Evolutionary conservation across 2,329 filamentous ascomycete genomes (phyloP).

Genomic region (Lachnellula arida): DNA sequence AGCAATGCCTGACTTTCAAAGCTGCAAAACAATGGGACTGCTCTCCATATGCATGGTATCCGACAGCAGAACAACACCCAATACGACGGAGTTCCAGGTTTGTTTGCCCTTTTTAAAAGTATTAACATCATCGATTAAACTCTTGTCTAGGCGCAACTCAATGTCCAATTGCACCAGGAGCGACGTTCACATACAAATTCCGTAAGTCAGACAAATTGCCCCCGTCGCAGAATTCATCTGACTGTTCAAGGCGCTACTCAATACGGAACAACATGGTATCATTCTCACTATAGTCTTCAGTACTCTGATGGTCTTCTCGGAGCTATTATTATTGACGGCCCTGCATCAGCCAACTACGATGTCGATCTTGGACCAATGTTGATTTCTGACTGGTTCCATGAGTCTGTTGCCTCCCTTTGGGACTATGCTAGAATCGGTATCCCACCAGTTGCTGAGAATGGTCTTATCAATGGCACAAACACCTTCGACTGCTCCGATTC

Average conservation of each 20-base stretch:
- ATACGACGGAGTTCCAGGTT: too few relatives aligned
- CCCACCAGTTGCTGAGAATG: slow-evolving; percentile 23
- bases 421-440: slow-evolving; percentile 7
- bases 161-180: slow-evolving; percentile 55
- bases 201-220: too few relatives aligned
- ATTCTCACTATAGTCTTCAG: slow-evolving; percentile 48
- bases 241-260: slow-evolving; percentile 11
- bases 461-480: slow-evolving; percentile 24
- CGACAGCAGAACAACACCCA: too few relatives aligned
- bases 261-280: slow-evolving; percentile 47
- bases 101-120: background rate
- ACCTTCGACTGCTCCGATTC: slow-evolving; percentile 7
- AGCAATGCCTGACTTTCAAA: too few relatives aligned
- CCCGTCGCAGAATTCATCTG: too few relatives aligned
- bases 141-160: slow-evolving; percentile 44
- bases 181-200: slow-evolving; percentile 16
- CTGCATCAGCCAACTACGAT: slow-evolving; percentile 52
- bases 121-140: background rate
- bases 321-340: slow-evolving; percentile 55
- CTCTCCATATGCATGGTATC: too few relatives aligned
- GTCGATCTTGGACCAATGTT: slow-evolving; percentile 43
- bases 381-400: slow-evolving; percentile 2
- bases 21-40: too few relatives aligned
- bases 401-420: slow-evolving; percentile 5
- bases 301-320: slow-evolving; percentile 52